Evolutionary conservation across 2,329 filamentous ascomycete species (phyloP).

Genomic region (Colletotrichum salicis): DNA sequence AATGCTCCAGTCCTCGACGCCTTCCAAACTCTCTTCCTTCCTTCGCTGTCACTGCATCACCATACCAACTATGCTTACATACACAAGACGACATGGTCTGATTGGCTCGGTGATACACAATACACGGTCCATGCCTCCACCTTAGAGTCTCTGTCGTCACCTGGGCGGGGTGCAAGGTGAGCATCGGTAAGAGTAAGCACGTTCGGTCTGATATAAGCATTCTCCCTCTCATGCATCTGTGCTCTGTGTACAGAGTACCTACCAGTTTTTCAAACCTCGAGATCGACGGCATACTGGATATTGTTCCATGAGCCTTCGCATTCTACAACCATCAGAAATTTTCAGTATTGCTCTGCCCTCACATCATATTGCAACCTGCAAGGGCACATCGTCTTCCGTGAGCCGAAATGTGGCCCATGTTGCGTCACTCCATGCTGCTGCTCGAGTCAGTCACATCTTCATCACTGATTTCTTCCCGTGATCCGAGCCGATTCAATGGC

Average conservation of each 20-base stretch:
- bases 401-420: slow-evolving; percentile 21
- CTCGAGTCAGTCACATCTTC: slow-evolving; percentile 16
- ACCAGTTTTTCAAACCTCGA: too few relatives aligned
- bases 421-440: slow-evolving; percentile 20
- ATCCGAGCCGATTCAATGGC: not conserved
- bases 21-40: slow-evolving; percentile 13
- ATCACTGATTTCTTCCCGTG: slow-evolving; percentile 1
- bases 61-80: not conserved
- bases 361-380: not conserved
- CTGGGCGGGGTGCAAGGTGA: not conserved
- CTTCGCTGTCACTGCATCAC: not conserved
- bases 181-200: not conserved
- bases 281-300: too few relatives aligned
- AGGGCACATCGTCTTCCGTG: not conserved
- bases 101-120: not conserved
- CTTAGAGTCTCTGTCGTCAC: slow-evolving; percentile 3
- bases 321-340: too few relatives aligned
- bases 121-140: not conserved
- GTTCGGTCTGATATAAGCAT: slow-evolving; percentile 7
- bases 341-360: not conserved
- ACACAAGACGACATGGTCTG: not conserved
- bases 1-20: slow-evolving; percentile 8
- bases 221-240: too few relatives aligned
- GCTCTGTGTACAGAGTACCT: too few relatives aligned
- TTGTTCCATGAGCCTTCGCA: too few relatives aligned